Evolutionary conservation across 129 eudicot species (phyloP).

Genomic region (Chrysanthemum seticuspe): DNA sequence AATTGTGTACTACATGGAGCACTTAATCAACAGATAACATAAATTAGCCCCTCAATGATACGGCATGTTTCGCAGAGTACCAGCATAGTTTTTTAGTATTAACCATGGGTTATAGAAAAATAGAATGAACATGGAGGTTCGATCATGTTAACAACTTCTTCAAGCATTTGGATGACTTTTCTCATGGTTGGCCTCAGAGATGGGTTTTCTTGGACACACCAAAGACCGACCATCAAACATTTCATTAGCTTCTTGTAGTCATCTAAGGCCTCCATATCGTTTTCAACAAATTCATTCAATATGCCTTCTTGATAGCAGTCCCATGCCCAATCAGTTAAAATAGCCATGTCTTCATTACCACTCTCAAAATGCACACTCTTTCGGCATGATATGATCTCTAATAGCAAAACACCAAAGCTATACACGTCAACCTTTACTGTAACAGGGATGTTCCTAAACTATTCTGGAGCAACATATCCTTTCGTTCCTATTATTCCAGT

Average conservation of each 20-base stretch:
- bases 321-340: constrained; percentile 2
- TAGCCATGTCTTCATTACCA: background rate
- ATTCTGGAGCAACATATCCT: constrained; percentile 63
- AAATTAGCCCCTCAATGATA: too few species aligned
- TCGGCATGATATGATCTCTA: constrained; percentile 48
- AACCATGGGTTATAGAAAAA: background rate
- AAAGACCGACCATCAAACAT: background rate
- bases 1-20: too few species aligned
- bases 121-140: background rate
- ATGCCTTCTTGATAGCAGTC: background rate
- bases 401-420: constrained; percentile 45
- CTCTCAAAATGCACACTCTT: constrained; percentile 5
- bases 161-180: background rate
- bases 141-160: background rate
- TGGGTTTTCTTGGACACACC: background rate
- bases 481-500: constrained; percentile 53
- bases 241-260: background rate
- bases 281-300: background rate
- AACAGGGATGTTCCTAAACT: constrained; percentile 43
- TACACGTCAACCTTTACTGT: constrained; percentile 54
- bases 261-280: background rate
- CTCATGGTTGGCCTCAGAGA: background rate
- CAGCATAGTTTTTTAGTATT: background rate
- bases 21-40: too few species aligned
- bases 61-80: too few species aligned